Evolutionary conservation across 2,329 filamentous ascomycete genomes (phyloP), one percentile per base, ranked within the genome.

Genomic region (Xylaria multiplex): DNA sequence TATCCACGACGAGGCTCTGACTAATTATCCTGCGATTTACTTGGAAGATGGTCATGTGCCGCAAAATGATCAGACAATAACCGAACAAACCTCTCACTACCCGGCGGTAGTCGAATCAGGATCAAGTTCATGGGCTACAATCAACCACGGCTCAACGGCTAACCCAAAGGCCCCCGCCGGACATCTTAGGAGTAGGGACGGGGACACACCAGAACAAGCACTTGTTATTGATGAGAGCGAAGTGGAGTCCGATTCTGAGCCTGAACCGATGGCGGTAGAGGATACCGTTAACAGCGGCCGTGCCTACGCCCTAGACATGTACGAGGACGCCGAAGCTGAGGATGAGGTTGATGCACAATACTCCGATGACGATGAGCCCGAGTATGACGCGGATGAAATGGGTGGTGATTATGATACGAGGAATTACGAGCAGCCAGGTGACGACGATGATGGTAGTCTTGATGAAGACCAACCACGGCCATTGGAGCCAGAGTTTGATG

Each of bases 401-500:
- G 75, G 76, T n/a, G 74, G 72, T 11, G 75, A 77, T 40, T 77
- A 77, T 56, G 74, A 77, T 54, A 74, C 72, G 11, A 69, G 73
- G 27, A 75, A 73, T 59, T 77, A 77, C 46, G 62, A 69, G 22
- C 69, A 69, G 2, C 75, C 74, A 46, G 71, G 72, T 53, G 75
- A 77, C 42, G 76, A 78, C 43, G 75, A 77, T 37, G 76, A 77
- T 22, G 76, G 75, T 56, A 75, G 72, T 46, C 70, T 74, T 50
- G 75, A 77, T 35, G 72, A 76, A 22, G 75, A 76, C 54, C 60
- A 65, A 52, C 59, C 71, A 27, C 73, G 67, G 37, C 32, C 55
- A 9, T 50, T 75, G n/a, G 75, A 78, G 43, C 71, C 73, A 14
- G 74, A 75, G 59, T 75, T 77, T 27, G 70, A 71, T 27, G 71